Conservation (phyloP, 2,329 filamentous ascomycete genomes). For the Atkinsonella hypoxylon region DNA sequence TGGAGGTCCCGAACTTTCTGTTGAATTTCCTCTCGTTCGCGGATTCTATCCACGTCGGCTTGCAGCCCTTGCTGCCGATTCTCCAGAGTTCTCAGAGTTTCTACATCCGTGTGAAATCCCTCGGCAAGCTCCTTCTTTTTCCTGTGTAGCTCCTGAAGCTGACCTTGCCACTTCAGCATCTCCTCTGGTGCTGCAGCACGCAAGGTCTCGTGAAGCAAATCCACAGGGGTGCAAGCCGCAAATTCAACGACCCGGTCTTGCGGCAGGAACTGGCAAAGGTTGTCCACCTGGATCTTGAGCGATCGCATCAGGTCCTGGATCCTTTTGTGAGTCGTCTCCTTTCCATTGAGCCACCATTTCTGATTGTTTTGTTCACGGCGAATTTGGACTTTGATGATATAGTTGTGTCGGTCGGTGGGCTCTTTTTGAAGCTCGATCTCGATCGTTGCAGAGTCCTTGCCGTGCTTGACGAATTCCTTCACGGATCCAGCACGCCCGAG, state of each 20-base stretch:
- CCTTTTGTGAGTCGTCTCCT: conserved; percentile 45
- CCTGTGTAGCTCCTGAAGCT: conserved; percentile 58
- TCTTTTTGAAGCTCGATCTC: conserved; percentile 79
- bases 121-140: conserved; percentile 52
- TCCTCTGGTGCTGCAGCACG: conserved; percentile 74
- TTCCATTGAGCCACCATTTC: conserved; percentile 66
- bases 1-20: conserved; percentile 53
- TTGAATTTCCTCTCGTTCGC: conserved; percentile 60
- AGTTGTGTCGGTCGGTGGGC: conserved; percentile 49
- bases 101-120: conserved; percentile 45
- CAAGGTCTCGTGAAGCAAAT: conserved; percentile 75
- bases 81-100: conserved; percentile 55
- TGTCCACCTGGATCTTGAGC: conserved; percentile 91
- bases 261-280: conserved; percentile 91
- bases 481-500: conserved; percentile 77
- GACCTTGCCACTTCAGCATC: conserved; percentile 67
- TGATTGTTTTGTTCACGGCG: conserved; percentile 70
- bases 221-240: conserved; percentile 67
- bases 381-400: conserved; percentile 64
- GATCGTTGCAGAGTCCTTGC: conserved; percentile 62
- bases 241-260: conserved; percentile 96
- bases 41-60: conserved; percentile 71
- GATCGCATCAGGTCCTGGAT: conserved; percentile 55
- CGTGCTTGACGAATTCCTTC: conserved; percentile 89
- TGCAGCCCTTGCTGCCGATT: conserved; percentile 62